These are phyloP conservation scores for Phaseolus coccineus DNA, from an alignment of 331 rosid genomes.

Conservation along the genomic window DNA sequence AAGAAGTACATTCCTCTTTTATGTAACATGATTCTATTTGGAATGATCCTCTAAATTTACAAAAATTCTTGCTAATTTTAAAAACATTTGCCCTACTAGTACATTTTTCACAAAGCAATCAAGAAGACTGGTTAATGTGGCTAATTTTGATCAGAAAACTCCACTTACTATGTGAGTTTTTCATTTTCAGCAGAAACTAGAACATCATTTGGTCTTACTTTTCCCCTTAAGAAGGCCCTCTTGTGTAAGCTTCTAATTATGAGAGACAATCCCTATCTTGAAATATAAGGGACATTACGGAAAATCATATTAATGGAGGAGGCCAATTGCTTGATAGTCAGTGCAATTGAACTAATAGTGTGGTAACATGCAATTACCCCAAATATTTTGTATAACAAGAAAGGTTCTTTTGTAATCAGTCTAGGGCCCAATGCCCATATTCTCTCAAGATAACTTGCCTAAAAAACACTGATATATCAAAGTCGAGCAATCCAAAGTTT, in stretches of 20 bases:
- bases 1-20: constrained; percentile 41
- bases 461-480: constrained; percentile 26
- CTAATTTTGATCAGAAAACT: constrained; percentile 6
- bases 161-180: background rate
- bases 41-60: constrained; percentile 19
- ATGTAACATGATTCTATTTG: constrained; percentile 18
- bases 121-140: background rate
- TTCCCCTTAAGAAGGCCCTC: background rate
- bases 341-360: background rate
- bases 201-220: constrained; percentile 8
- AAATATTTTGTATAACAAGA: background rate
- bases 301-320: constrained; percentile 14
- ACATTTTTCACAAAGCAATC: constrained; percentile 10
- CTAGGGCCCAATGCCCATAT: background rate
- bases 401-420: background rate
- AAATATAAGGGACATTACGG: background rate
- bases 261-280: constrained; percentile 3
- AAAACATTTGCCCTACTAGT: background rate
- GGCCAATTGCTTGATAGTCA: background rate
- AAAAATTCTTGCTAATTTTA: constrained; percentile 11
- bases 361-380: constrained; percentile 21
- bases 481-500: background rate
- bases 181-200: constrained; percentile 19
- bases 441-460: background rate
- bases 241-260: background rate